Conservation (phyloP, 495 filamentous ascomycete genomes). For the Tuber indicum region DNA sequence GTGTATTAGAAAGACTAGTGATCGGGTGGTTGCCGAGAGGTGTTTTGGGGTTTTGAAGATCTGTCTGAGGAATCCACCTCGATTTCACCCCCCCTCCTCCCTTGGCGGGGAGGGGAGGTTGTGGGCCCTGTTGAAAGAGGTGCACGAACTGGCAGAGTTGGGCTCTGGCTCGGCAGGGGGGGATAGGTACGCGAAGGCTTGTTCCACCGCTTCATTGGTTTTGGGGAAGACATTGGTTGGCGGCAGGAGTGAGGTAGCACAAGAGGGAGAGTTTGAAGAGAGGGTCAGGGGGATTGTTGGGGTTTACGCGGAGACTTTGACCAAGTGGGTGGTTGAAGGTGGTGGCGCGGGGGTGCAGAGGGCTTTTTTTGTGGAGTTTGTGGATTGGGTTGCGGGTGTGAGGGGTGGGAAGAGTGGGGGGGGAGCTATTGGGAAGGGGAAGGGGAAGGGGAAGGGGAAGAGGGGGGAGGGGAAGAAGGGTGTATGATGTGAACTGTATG, state of each 20-base stretch:
- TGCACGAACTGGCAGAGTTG: conserved; percentile 66
- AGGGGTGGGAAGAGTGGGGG: background rate
- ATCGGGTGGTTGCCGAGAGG: conserved; percentile 63
- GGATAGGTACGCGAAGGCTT: conserved; percentile 48
- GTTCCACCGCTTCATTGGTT: conserved; percentile 59
- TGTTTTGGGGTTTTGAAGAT: conserved; percentile 66
- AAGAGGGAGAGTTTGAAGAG: conserved; percentile 5
- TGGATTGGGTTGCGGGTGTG: conserved; percentile 51
- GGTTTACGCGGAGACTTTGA: conserved; percentile 55
- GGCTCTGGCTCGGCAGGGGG: conserved; percentile 52
- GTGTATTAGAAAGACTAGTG: conserved; percentile 54
- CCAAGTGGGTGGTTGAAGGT: conserved; percentile 50
- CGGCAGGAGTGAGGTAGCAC: conserved; percentile 30
- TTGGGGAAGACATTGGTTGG: conserved; percentile 56
- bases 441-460: background rate
- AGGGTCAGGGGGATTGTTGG: conserved; percentile 49
- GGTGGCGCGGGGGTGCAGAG: conserved; percentile 54
- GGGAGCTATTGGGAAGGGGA: background rate
- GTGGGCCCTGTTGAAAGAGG: conserved; percentile 55
- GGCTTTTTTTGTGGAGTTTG: conserved; percentile 61
- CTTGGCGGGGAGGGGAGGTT: conserved; percentile 42
- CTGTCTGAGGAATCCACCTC: conserved; percentile 41
- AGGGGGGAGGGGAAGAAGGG: background rate
- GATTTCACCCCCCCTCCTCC: conserved; percentile 44
- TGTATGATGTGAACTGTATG: background rate